Percentiles rank a stretch among this genome's conserved stretches.
phyloP scores from a whole-genome alignment of 495 filamentous ascomycete species.

The Penicillium cosmopolitanum region DNA sequence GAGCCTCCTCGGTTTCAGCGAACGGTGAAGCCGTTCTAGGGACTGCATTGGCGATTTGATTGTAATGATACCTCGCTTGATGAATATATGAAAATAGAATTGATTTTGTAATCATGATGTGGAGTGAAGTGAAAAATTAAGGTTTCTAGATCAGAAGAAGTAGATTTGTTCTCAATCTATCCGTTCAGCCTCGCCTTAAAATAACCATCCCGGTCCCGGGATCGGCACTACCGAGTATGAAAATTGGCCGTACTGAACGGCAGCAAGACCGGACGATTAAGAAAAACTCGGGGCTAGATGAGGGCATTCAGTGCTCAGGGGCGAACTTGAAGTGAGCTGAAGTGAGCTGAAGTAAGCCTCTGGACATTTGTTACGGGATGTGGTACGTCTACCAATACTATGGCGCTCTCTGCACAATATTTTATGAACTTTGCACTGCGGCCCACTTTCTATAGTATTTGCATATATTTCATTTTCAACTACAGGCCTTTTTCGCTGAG shows the following conservation, averaged over 20 bases:
- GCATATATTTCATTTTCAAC: background rate
- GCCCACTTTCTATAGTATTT: no score
- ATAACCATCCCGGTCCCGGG: background rate
- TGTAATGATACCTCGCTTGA: slow-evolving; percentile 13
- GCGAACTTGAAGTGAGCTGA: background rate
- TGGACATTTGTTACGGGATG: background rate
- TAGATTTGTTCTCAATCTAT: background rate
- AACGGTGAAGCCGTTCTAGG: slow-evolving; percentile 51
- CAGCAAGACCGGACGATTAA: background rate
- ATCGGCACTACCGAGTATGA: background rate
- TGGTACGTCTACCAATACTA: background rate
- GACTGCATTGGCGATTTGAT: background rate
- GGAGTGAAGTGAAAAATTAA: background rate
- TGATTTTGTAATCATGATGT: background rate
- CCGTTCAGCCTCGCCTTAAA: background rate
- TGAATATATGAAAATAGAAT: slow-evolving; percentile 7
- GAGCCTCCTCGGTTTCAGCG: slow-evolving; percentile 55
- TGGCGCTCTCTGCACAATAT: no score
- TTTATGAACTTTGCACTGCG: no score
- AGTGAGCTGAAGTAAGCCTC: background rate
- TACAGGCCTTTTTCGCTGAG: background rate
- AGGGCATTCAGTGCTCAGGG: background rate
- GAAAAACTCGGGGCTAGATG: background rate
- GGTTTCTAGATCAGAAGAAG: background rate
- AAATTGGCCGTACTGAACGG: background rate